Conservation (phyloP, 2,329 filamentous ascomycete genomes). For the Talaromyces sp. region DNA sequence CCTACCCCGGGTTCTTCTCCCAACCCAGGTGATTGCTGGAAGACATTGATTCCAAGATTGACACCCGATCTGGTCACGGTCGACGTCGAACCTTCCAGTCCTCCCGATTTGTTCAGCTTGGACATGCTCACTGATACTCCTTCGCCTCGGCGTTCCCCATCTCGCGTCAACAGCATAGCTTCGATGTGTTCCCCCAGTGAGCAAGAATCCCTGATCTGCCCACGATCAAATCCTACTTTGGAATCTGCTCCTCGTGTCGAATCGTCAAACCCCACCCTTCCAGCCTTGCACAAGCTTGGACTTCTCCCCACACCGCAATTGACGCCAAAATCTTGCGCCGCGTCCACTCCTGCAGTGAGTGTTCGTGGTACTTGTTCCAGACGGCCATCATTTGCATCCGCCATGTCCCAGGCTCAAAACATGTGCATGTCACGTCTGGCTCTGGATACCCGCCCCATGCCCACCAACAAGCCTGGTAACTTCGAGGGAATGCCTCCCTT, state of each 20-base stretch:
- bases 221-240: conserved; percentile 44
- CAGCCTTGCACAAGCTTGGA: conserved; percentile 55
- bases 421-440: conserved; percentile 56
- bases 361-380: conserved; percentile 48
- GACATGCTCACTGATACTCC: conserved; percentile 31
- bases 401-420: conserved; percentile 59
- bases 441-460: conserved; percentile 49
- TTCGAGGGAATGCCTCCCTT: conserved; percentile 51
- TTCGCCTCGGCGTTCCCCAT: conserved; percentile 30
- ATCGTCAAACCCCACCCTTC: conserved; percentile 46
- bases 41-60: conserved; percentile 53
- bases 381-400: conserved; percentile 58
- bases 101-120: conserved; percentile 29
- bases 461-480: conserved; percentile 39
- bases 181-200: conserved; percentile 24
- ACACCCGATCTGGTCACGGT: conserved; percentile 58
- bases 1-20: conserved; percentile 52
- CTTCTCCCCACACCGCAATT: conserved; percentile 62
- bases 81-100: conserved; percentile 37
- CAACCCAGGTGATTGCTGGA: conserved; percentile 41
- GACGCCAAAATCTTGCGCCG: conserved; percentile 57
- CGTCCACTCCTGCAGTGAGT: conserved; percentile 63
- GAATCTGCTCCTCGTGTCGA: conserved; percentile 51
- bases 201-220: conserved; percentile 34
- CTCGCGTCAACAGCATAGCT: conserved; percentile 25